Evolutionary conservation across 208 protist species (phyloP), one percentile per base, ranked within the genome.

Genomic region (Naegleria lovaniensis): DNA sequence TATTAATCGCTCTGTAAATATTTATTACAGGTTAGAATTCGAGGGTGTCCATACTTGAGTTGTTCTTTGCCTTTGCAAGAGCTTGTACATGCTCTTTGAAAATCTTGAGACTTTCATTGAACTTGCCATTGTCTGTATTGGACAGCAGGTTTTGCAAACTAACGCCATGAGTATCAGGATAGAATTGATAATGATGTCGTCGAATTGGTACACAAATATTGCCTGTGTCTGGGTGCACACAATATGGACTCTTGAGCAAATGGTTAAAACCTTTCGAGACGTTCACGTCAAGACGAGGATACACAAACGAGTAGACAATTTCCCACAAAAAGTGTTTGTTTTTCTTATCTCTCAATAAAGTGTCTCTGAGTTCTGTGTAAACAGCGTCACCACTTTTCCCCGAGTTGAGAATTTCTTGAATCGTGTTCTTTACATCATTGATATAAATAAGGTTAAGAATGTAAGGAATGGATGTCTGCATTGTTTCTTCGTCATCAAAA

Each of bases 211-310:
- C 87, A 79, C 87, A 90, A 79, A 90, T 79, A 51, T 79, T 38
- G 5, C 93, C 93, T 13, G 98, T 99, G 52, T 93, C 95, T 11
- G 98, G 98, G 91, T 99, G 98, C n/a, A 99, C 95, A 92, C 95
- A 99, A 89, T 99, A 99, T 5, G 99, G 99, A 6, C 97, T 93
- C 93, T 99, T 99, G 19, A 99, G 93, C 79, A 99, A 94, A 94
- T 99, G 99, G 90, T 99, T 98, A 16, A 98, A 91, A 16, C 94
- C 92, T 86, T 97, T 99, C 88, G 95, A 97, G 13, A 99, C 98
- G 58, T 99, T 95, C 67, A 98, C 96, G 95, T 99, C 99, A 0
- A 99, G 93, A 13, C 98, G 93, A 15, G 99, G 98, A 92, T 99
- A 99, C 91, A 93, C 94, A 91, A 92, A 95, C 19, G 92, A 52